These are phyloP conservation scores for Drechslerella dactyloides DNA, from an alignment of 2,329 filamentous ascomycete genomes.

Conservation along the genomic window DNA sequence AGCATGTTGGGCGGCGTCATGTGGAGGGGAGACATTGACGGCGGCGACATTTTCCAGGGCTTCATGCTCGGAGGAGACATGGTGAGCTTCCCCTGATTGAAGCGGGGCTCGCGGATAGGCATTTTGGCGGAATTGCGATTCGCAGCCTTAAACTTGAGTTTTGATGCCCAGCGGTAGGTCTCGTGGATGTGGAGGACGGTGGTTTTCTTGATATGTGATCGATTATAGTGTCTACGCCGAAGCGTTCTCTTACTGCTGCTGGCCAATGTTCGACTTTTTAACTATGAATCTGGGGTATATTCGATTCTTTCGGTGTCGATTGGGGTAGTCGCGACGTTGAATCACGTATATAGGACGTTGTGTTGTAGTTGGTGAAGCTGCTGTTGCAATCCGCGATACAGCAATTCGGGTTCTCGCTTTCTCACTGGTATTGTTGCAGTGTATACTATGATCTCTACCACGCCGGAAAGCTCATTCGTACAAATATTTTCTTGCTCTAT, in stretches of 20 bases:
- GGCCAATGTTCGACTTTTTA: no score
- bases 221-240: no score
- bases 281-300: no score
- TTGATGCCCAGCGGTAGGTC: background rate
- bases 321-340: no score
- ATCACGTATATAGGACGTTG: background rate
- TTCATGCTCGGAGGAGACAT: constrained; percentile 53
- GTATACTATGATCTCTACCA: background rate
- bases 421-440: background rate
- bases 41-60: constrained; percentile 52
- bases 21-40: constrained; percentile 51
- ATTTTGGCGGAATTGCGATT: constrained; percentile 28
- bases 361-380: background rate
- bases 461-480: background rate
- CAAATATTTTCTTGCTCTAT: constrained; percentile 1
- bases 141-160: background rate
- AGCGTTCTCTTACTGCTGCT: no score
- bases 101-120: constrained; percentile 50
- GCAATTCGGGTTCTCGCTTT: background rate
- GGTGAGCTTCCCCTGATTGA: constrained; percentile 51
- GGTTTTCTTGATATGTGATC: no score
- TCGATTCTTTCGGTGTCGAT: no score
- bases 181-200: no score
- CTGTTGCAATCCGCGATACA: background rate
- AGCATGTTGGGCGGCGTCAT: constrained; percentile 53